These are phyloP conservation scores for Geotrichum siamense DNA, from an alignment of 1,139 yeast genomes.

Conservation along the genomic window DNA sequence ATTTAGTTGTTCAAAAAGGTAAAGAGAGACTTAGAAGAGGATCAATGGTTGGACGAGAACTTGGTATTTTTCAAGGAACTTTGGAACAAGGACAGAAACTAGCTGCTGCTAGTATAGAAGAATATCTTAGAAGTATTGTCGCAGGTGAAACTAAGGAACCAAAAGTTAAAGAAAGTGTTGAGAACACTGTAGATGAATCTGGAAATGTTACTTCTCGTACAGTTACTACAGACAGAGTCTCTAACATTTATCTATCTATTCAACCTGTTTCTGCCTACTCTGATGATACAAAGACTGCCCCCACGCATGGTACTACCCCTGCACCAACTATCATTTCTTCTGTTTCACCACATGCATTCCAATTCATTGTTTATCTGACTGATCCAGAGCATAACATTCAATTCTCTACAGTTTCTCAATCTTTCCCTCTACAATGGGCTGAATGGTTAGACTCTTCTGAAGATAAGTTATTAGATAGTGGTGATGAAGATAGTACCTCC, in stretches of 20 bases:
- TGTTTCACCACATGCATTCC: slow-evolving; percentile 41
- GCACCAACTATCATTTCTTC: slow-evolving; percentile 25
- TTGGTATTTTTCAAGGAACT: slow-evolving; percentile 72
- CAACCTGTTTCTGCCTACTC: slow-evolving; percentile 47
- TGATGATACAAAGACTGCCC: slow-evolving; percentile 37
- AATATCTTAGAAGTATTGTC: slow-evolving; percentile 42
- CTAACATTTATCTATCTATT: slow-evolving; percentile 71
- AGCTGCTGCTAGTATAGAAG: slow-evolving; percentile 79
- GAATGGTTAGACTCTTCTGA: slow-evolving; percentile 56
- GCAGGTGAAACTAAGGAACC: slow-evolving; percentile 27
- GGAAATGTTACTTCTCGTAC: slow-evolving; percentile 47
- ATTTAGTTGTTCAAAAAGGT: slow-evolving; percentile 44
- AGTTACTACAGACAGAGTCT: slow-evolving; percentile 43
- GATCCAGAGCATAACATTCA: slow-evolving; percentile 75
- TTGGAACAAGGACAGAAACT: slow-evolving; percentile 82
- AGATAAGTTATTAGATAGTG: slow-evolving; percentile 5
- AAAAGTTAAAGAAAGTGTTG: slow-evolving; percentile 20
- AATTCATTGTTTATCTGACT: slow-evolving; percentile 63
- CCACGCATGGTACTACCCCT: slow-evolving; percentile 21
- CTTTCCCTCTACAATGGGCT: slow-evolving; percentile 87
- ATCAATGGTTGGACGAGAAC: slow-evolving; percentile 39
- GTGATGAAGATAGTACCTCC: slow-evolving; percentile 24
- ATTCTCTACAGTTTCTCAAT: slow-evolving; percentile 71
- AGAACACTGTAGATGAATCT: slow-evolving; percentile 18
- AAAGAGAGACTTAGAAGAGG: slow-evolving; percentile 36